These are phyloP conservation scores for Noccaea bulbosa DNA, from an alignment of 345 rosid genomes.

Conservation along the genomic window DNA sequence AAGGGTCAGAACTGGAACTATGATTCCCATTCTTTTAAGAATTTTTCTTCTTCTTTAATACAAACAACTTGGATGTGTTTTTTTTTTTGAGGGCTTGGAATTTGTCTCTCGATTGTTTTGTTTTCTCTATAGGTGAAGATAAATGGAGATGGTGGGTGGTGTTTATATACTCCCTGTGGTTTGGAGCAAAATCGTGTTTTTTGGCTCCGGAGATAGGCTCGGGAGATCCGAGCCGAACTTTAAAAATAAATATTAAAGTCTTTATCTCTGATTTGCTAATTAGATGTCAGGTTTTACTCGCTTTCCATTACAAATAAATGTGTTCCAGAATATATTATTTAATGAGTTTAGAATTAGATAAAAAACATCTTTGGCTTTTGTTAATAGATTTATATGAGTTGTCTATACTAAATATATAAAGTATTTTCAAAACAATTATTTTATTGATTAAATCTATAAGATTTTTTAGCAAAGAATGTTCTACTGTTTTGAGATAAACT, in stretches of 20 bases:
- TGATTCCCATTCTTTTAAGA: constrained; percentile 4
- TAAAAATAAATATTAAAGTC: constrained; percentile 4
- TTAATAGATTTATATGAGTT: not conserved
- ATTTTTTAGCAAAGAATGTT: not conserved
- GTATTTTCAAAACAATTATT: not conserved
- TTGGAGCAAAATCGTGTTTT: constrained; percentile 25
- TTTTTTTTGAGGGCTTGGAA: not conserved
- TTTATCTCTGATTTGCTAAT: constrained; percentile 23
- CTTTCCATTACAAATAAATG: not conserved
- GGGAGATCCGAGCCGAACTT: not conserved
- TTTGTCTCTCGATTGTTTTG: constrained; percentile 19
- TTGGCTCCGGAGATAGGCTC: not conserved
- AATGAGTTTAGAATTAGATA: constrained; percentile 1
- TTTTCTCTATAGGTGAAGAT: constrained; percentile 14
- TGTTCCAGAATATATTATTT: not conserved
- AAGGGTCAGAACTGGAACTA: constrained; percentile 36
- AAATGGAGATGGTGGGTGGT: constrained; percentile 8
- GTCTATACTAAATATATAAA: not conserved
- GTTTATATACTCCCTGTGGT: constrained; percentile 35
- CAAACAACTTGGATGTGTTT: not conserved
- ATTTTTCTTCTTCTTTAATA: not conserved
- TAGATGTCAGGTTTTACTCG: constrained; percentile 23
- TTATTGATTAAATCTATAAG: not conserved
- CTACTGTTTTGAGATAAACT: not conserved
- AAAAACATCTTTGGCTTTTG: constrained; percentile 6